These are phyloP conservation scores for Spiromastix sp. DNA, from an alignment of 2,329 filamentous ascomycete genomes.

Conservation along the genomic window DNA sequence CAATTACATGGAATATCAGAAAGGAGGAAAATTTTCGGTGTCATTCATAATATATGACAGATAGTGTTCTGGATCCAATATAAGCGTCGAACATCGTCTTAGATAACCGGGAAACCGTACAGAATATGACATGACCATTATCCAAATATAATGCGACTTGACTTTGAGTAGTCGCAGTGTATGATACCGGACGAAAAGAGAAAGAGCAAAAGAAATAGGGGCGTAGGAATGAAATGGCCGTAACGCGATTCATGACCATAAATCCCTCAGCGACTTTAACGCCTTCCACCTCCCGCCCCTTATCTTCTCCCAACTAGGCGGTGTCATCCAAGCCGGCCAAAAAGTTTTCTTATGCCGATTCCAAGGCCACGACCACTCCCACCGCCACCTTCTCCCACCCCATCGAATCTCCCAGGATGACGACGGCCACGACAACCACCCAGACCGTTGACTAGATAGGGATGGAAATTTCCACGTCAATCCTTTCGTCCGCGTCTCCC, in stretches of 20 bases:
- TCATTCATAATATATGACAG: too few species aligned
- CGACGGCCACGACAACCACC: slow-evolving; percentile 4
- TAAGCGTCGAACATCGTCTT: too few species aligned
- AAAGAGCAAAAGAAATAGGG: neutral
- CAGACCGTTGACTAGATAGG: slow-evolving; percentile 1
- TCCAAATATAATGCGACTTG: slow-evolving; percentile 7
- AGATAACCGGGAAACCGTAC: too few species aligned
- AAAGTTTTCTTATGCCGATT: slow-evolving; percentile 7
- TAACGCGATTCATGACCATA: slow-evolving; percentile 11
- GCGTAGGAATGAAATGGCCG: neutral
- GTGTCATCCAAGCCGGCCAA: slow-evolving; percentile 11
- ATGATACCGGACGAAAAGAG: neutral
- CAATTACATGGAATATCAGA: too few species aligned
- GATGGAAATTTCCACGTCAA: too few species aligned
- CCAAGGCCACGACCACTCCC: slow-evolving; percentile 8
- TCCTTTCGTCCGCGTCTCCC: too few species aligned
- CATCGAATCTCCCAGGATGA: neutral
- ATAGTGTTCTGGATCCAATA: too few species aligned
- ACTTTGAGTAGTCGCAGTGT: neutral
- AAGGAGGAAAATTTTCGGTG: too few species aligned
- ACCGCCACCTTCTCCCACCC: slow-evolving; percentile 10
- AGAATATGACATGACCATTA: too few species aligned
- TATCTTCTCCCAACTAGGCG: slow-evolving; percentile 2
- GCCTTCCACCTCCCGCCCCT: slow-evolving; percentile 1
- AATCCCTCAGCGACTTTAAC: slow-evolving; percentile 4